Evolutionary conservation across 805 yeast species (phyloP), one percentile per base, ranked within the genome.

Genomic region (Kurtzmaniella fragi): DNA sequence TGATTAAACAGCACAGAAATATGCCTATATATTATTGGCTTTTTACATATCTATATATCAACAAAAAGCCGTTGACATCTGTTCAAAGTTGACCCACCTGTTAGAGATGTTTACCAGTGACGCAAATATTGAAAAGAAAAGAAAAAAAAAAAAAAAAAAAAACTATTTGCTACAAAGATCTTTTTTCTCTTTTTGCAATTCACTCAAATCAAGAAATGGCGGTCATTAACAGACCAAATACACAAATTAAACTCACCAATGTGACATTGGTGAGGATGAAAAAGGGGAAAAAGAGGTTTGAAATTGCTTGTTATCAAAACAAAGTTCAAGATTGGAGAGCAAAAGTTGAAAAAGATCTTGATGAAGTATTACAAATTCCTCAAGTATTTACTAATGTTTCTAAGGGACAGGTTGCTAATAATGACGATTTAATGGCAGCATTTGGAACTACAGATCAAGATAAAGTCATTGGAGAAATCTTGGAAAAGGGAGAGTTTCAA

Each of bases 311-410:
- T 56, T 93, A 93, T 59, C 96, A 87, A 55, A 93, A 93, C 54
- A 93, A 93, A 56, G 96, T 93, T 4, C 98, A 91, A 59, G 99
- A 93, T 59, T 93, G 89, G 79, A 73, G 97, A 50, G 75, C 77
- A 44, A 85, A 84, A 42, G 80, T 86, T 5, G 99, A 93, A 55
- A 91, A 87, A 49, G 96, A 93, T 57, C 59, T 93, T 7, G 98
- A 93, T 64, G 99, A 93, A 56, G 99, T 93, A 2, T 68, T 93
- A 28, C 99, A 93, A 59, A 88, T 93, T 38, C 96, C 89, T n/a
- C 96, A 85, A 59, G 95, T 93, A 1, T 93, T 93, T 53, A 58
- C 79, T 28, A 93, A 93, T 54, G 98, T 90, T 0, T 87, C 96
- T 12, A 93, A 93, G 55, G 99, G 99, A 2, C 88, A 80, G 45